phyloP scores from a whole-genome alignment of 495 filamentous ascomycete genomes.

The Stereocaulon alpinum region DNA sequence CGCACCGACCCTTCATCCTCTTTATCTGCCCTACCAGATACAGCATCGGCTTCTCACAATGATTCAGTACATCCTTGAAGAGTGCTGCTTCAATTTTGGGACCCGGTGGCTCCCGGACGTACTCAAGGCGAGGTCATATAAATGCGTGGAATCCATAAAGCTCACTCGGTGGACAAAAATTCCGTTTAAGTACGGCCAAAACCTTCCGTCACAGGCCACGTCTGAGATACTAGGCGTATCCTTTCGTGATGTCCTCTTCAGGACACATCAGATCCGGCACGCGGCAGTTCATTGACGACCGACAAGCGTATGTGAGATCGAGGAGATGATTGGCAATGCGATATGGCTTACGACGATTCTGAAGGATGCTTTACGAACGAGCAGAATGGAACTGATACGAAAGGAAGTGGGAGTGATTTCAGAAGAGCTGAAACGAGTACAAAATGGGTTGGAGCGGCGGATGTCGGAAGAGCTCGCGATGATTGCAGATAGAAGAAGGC shows the following conservation, averaged over 20 bases:
- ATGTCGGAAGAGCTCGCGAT: not conserved
- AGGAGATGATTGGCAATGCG: not conserved
- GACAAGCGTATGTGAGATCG: not conserved
- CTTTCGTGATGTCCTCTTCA: not conserved
- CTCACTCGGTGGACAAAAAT: constrained; percentile 21
- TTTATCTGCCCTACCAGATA: constrained; percentile 29
- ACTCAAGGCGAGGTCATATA: constrained; percentile 26
- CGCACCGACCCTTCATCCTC: constrained; percentile 2
- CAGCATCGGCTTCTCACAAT: constrained; percentile 32
- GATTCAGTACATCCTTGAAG: constrained; percentile 31
- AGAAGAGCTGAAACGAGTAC: not conserved
- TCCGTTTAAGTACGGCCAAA: constrained; percentile 1
- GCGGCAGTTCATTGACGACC: not conserved
- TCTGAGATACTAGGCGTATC: not conserved
- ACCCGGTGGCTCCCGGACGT: constrained; percentile 27
- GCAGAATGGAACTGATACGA: not conserved
- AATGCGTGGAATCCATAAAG: constrained; percentile 32
- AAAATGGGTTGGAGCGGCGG: not conserved
- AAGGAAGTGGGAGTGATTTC: not conserved
- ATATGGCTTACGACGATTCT: not conserved
- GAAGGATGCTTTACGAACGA: not conserved
- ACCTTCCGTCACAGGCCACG: not conserved
- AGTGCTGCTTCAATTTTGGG: constrained; percentile 33
- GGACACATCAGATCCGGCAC: not conserved
- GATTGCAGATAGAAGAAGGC: not conserved